A percentile compares a stretch with the other conserved stretches of the same genome.
Evolutionary conservation across 345 rosid genomes (phyloP).

Genomic region (Carallia brachiata): DNA sequence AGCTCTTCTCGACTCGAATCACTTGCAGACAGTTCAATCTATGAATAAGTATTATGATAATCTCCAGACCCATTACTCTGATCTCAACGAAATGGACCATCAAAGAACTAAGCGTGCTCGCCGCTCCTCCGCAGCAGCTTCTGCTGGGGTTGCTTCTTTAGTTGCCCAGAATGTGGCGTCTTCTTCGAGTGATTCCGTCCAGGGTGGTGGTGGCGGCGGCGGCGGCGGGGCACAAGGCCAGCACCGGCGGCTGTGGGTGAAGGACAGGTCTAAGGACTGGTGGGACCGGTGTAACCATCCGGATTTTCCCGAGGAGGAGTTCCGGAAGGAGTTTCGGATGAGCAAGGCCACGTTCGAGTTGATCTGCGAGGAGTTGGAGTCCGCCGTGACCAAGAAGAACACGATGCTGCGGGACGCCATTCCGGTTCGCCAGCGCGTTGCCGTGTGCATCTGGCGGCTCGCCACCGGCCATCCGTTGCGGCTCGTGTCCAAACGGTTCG

Average conservation of each 20-base stretch:
- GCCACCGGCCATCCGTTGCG: conserved; percentile 75
- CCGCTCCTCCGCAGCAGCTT: conserved; percentile 15
- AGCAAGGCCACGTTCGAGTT: conserved; percentile 66
- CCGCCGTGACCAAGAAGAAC: conserved; percentile 80
- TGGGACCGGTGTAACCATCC: conserved; percentile 84
- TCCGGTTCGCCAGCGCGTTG: conserved; percentile 89
- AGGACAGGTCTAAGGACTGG: conserved; percentile 79
- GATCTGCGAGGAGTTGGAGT: conserved; percentile 75
- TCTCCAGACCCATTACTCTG: conserved; percentile 33
- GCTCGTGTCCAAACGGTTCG: conserved; percentile 68
- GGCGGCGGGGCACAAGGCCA: conserved; percentile 40
- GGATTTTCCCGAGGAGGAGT: conserved; percentile 78
- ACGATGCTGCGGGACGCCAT: conserved; percentile 80
- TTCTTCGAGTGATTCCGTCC: not conserved
- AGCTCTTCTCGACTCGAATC: conserved; percentile 42
- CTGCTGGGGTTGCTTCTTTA: conserved; percentile 26
- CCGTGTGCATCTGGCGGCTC: conserved; percentile 88
- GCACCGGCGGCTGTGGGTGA: conserved; percentile 82
- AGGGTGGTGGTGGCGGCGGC: conserved; percentile 9
- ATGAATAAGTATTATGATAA: conserved; percentile 35
- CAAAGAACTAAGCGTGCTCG: conserved; percentile 42
- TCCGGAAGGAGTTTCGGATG: conserved; percentile 81
- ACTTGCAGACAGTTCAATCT: conserved; percentile 25
- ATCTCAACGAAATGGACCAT: conserved; percentile 42
- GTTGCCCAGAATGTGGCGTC: conserved; percentile 6